A percentile compares a stretch with the other conserved stretches of the same genome.
Conservation (phyloP, 192 early-diverging fungal genomes). For the Entomortierella lignicola region DNA sequence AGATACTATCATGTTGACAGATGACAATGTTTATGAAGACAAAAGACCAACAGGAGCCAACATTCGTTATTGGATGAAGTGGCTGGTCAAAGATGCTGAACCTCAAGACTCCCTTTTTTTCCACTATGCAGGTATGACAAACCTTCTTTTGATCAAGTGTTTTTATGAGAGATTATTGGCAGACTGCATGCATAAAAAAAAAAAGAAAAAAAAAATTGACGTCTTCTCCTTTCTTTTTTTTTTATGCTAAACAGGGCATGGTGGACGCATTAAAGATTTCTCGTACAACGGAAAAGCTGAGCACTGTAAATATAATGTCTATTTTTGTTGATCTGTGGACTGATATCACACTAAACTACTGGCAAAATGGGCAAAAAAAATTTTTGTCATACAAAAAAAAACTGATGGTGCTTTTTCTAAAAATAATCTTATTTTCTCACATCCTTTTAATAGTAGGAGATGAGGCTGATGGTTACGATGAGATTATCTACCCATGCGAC, state of each 20-base stretch:
- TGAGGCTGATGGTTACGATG: conserved; percentile 67
- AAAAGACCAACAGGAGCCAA: conserved; percentile 62
- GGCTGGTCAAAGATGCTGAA: conserved; percentile 72
- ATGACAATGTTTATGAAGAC: conserved; percentile 68
- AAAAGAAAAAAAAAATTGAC: neutral
- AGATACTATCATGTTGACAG: conserved; percentile 74
- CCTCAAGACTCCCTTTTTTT: conserved; percentile 83
- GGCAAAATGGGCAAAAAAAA: no score
- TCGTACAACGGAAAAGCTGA: conserved; percentile 50
- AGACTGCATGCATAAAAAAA: neutral
- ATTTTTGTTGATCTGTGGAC: neutral
- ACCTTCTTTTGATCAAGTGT: no score
- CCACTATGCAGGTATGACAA: conserved; percentile 75
- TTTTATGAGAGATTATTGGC: no score
- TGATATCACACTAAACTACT: no score
- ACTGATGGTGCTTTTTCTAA: no score
- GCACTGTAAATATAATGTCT: conserved; percentile 44
- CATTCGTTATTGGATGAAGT: conserved; percentile 72
- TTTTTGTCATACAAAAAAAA: no score
- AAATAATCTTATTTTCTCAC: neutral
- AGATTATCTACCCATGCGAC: conserved; percentile 83
- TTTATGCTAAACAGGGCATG: conserved; percentile 35
- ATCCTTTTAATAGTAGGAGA: conserved; percentile 44
- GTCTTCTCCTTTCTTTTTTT: neutral
- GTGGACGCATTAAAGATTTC: conserved; percentile 53